phyloP scores from a whole-genome alignment of 179 eudicot genomes.

The Camellia oleifera region DNA sequence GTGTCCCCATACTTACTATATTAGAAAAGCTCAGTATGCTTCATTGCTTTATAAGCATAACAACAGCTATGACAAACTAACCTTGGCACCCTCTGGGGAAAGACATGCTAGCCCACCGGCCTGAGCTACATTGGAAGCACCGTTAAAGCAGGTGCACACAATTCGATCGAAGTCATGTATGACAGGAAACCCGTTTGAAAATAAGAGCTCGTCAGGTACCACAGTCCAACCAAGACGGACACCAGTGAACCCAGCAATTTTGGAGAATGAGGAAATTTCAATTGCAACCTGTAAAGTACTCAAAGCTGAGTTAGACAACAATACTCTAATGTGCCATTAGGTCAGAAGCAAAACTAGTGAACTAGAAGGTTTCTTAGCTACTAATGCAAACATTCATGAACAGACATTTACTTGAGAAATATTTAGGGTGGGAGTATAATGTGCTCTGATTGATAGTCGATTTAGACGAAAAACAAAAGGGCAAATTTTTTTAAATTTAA shows the following conservation, averaged over 20 bases:
- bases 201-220: conserved; percentile 65
- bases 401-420: no score
- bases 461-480: no score
- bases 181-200: conserved; percentile 63
- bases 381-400: neutral
- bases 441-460: no score
- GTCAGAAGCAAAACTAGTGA: neutral
- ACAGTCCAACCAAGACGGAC: conserved; percentile 97
- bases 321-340: neutral
- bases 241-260: conserved; percentile 87
- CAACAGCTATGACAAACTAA: conserved; percentile 14
- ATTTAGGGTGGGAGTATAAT: neutral
- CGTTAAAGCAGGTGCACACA: conserved; percentile 51
- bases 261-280: conserved; percentile 85
- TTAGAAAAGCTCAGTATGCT: no score
- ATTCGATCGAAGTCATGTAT: conserved; percentile 52
- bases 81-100: conserved; percentile 64
- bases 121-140: conserved; percentile 52
- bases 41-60: neutral
- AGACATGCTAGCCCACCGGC: conserved; percentile 85
- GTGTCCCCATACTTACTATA: no score
- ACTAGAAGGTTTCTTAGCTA: neutral
- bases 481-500: no score
- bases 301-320: neutral
- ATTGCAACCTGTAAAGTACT: conserved; percentile 62